Evolutionary conservation across 192 early-diverging fungal genomes (phyloP).

Genomic region (Bifiguratus adelaidae): DNA sequence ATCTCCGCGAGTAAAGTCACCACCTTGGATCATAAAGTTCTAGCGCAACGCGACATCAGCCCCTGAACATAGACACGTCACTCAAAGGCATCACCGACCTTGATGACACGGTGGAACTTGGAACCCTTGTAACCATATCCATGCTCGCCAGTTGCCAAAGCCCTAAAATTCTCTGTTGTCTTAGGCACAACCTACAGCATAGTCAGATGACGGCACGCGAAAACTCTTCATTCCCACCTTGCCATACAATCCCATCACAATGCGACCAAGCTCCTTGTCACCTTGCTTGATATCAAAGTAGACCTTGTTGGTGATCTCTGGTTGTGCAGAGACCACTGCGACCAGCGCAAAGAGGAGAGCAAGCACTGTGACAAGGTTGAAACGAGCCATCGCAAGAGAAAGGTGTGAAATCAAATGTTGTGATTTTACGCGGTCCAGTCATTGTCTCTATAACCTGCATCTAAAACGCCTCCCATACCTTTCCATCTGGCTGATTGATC

Average conservation of each 20-base stretch:
- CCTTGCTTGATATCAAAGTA: slow-evolving; percentile 84
- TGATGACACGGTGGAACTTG: slow-evolving; percentile 65
- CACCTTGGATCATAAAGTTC: slow-evolving; percentile 75
- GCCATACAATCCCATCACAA: slow-evolving; percentile 66
- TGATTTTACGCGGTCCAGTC: no score
- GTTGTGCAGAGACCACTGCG: not conserved
- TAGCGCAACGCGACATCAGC: no score
- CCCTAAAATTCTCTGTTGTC: slow-evolving; percentile 87
- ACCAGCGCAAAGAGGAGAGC: not conserved
- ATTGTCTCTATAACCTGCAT: no score
- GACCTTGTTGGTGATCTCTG: slow-evolving; percentile 37
- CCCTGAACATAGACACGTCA: not conserved
- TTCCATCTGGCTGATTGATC: no score
- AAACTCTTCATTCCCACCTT: slow-evolving; percentile 46
- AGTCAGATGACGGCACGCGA: no score
- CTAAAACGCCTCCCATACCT: no score
- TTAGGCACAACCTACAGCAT: no score
- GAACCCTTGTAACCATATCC: slow-evolving; percentile 63
- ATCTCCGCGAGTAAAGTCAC: slow-evolving; percentile 63
- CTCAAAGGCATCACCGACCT: no score
- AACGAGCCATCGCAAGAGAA: no score
- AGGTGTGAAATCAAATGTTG: no score
- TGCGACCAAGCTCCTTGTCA: slow-evolving; percentile 51
- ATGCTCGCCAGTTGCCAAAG: slow-evolving; percentile 84
- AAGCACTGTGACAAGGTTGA: not conserved